A percentile compares a stretch with the other conserved stretches of the same genome.
These are phyloP conservation scores for Metschnikowia koreensis DNA, from an alignment of 805 yeast genomes.

Conservation along the genomic window DNA sequence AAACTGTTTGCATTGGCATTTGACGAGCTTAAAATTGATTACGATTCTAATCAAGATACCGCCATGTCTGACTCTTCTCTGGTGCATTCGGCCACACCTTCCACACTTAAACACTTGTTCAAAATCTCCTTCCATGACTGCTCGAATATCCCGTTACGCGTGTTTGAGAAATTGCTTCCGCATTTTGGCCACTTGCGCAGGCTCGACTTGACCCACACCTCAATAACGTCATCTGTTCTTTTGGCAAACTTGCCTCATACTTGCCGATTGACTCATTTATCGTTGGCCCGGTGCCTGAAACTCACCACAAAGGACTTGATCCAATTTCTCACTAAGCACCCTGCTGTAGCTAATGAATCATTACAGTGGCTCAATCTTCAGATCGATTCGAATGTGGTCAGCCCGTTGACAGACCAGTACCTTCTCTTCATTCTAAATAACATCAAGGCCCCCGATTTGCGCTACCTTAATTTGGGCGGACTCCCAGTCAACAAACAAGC, in stretches of 20 bases:
- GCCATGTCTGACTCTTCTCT: slow-evolving; percentile 4
- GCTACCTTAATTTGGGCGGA: slow-evolving; percentile 62
- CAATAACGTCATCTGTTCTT: slow-evolving; percentile 63
- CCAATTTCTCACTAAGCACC: slow-evolving; percentile 68
- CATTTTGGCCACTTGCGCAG: slow-evolving; percentile 56
- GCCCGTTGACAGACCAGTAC: slow-evolving; percentile 54
- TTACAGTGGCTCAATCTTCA: slow-evolving; percentile 67
- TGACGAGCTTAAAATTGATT: slow-evolving; percentile 33
- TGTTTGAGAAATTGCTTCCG: slow-evolving; percentile 56
- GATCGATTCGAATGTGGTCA: slow-evolving; percentile 60
- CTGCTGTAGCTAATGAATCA: slow-evolving; percentile 49
- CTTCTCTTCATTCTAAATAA: slow-evolving; percentile 44
- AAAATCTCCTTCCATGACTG: slow-evolving; percentile 84
- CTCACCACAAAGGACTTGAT: slow-evolving; percentile 71
- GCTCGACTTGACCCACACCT: slow-evolving; percentile 79
- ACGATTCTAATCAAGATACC: slow-evolving; percentile 1
- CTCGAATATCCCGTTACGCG: slow-evolving; percentile 64
- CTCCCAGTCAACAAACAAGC: slow-evolving; percentile 50
- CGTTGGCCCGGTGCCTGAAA: slow-evolving; percentile 53
- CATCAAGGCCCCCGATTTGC: slow-evolving; percentile 44
- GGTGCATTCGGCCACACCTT: not conserved
- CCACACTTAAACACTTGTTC: slow-evolving; percentile 23
- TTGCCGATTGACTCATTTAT: slow-evolving; percentile 69
- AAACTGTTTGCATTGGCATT: slow-evolving; percentile 60
- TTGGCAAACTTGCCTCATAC: slow-evolving; percentile 49